Base-by-base conservation (phyloP, 1,284 basidiomycete genomes). In the Heterobasidion annosum region DNA sequence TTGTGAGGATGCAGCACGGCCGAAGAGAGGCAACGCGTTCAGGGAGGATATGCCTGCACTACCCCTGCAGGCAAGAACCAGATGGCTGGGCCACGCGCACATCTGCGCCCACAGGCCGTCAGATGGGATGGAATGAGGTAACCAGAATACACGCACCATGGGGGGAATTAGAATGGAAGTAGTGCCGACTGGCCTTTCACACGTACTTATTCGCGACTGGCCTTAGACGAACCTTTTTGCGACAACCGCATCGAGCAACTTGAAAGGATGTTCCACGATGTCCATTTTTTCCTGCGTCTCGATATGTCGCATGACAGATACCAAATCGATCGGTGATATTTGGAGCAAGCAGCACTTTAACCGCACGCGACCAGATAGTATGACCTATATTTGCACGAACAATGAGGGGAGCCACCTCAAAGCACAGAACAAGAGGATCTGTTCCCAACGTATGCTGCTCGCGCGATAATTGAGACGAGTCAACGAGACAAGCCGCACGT, bases 1-100 rank as follows among this genome's bases (percentile, higher is more conserved):
- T 59, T 60, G 59, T 59, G 59, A 57, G 12, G 25, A 25, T 25
- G 25, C 25, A 25, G 25, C 54, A 54, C 52, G 46, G 52, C 57
- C 56, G 25, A 25, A 40, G 37, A n/a, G 54, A 59, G 59, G 56
- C 57, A 59, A 59, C 54, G 50, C n/a, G 52, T 50, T 52, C 58
- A 53, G 54, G 58, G 57, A 51, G 50, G 56, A 49, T 52, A 50
- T 54, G 52, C 54, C 58, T 35, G 42, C 45, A 45, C 50, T 52
- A 32, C 50, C 57, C 52, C 43, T 40, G 37, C 37, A 40, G 37
- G 37, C 37, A 40, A 40, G 37, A 10, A 40, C 37, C 37, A n/a
- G n/a, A 40, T 10, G 37, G n/a, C n/a, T 40, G 37, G 37, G n/a
- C 25, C 25, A 25, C 25, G 37, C 10, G n/a, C n/a, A 40, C 37